A percentile compares a stretch with the other conserved stretches of the same genome.
Conservation (phyloP, 129 eudicot genomes). For the Silybum marianum region DNA sequence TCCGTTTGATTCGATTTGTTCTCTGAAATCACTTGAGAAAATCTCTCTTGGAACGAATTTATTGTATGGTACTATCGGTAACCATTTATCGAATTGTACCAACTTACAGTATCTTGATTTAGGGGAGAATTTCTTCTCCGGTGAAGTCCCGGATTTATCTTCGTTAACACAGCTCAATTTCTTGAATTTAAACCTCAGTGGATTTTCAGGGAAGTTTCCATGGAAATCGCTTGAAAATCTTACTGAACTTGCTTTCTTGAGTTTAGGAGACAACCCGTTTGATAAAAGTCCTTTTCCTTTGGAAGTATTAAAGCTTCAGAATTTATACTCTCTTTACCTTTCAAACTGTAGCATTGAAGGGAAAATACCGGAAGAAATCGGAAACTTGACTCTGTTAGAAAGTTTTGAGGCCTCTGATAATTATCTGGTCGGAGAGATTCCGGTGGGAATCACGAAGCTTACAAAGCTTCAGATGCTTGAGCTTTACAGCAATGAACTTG, state of each 20-base stretch:
- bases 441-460: constrained; percentile 51
- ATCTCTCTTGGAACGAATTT: constrained; percentile 46
- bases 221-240: constrained; percentile 56
- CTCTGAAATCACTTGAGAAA: constrained; percentile 43
- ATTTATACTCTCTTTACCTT: constrained; percentile 53
- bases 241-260: constrained; percentile 43
- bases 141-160: constrained; percentile 51
- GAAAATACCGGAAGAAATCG: constrained; percentile 56
- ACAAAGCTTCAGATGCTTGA: constrained; percentile 52
- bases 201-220: constrained; percentile 57
- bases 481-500: constrained; percentile 49
- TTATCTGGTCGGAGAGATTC: constrained; percentile 48
- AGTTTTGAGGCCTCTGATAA: constrained; percentile 49
- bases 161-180: constrained; percentile 39
- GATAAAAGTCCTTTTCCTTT: constrained; percentile 57
- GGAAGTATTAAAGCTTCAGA: constrained; percentile 45
- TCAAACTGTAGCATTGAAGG: constrained; percentile 62
- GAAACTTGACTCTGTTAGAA: constrained; percentile 45
- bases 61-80: constrained; percentile 36
- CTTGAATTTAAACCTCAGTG: constrained; percentile 46
- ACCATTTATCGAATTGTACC: constrained; percentile 43
- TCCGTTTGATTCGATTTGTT: constrained; percentile 51
- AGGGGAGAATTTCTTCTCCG: constrained; percentile 48
- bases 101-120: constrained; percentile 52
- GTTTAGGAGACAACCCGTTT: constrained; percentile 63